A percentile compares a stretch with the other conserved stretches of the same genome.
Conservation (phyloP, 108 stramenopile genomes). For the Nitzschia sp. region DNA sequence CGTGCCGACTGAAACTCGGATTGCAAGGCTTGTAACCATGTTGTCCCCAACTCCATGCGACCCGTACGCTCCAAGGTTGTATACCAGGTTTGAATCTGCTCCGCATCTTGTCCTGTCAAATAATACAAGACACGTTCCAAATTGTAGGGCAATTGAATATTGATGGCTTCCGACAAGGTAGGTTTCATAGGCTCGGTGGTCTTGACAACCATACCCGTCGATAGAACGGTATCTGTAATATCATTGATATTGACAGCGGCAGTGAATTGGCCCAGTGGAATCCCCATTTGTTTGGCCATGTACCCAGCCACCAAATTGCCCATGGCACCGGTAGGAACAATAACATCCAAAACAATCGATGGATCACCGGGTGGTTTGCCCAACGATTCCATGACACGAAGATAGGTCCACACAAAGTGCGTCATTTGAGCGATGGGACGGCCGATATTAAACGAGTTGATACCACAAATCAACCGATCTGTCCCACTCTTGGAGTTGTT, state of each 20-base stretch:
- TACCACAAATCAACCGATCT: slow-evolving; percentile 47
- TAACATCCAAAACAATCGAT: slow-evolving; percentile 55
- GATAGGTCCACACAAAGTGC: slow-evolving; percentile 86
- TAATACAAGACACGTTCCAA: slow-evolving; percentile 85
- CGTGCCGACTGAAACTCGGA: slow-evolving; percentile 66
- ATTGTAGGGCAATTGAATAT: slow-evolving; percentile 89
- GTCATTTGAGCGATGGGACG: slow-evolving; percentile 84
- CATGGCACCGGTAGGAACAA: slow-evolving; percentile 91
- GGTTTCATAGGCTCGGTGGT: slow-evolving; percentile 49
- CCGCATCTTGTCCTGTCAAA: slow-evolving; percentile 50
- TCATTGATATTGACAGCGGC: slow-evolving; percentile 83
- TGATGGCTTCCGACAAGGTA: slow-evolving; percentile 87
- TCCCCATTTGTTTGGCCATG: slow-evolving; percentile 77
- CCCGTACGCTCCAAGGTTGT: slow-evolving; percentile 39
- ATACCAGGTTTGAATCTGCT: slow-evolving; percentile 61
- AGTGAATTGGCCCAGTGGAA: slow-evolving; percentile 66
- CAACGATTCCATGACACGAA: slow-evolving; percentile 60
- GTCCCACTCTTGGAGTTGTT: too few species aligned
- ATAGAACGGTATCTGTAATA: slow-evolving; percentile 62
- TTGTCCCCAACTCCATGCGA: slow-evolving; percentile 23
- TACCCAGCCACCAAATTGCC: slow-evolving; percentile 76
- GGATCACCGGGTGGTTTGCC: slow-evolving; percentile 40
- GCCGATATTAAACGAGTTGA: slow-evolving; percentile 88
- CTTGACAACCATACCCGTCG: slow-evolving; percentile 51
- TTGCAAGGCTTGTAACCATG: slow-evolving; percentile 49